These are phyloP conservation scores for Phaffia australis DNA, from an alignment of 768 basidiomycete genomes.

Conservation along the genomic window DNA sequence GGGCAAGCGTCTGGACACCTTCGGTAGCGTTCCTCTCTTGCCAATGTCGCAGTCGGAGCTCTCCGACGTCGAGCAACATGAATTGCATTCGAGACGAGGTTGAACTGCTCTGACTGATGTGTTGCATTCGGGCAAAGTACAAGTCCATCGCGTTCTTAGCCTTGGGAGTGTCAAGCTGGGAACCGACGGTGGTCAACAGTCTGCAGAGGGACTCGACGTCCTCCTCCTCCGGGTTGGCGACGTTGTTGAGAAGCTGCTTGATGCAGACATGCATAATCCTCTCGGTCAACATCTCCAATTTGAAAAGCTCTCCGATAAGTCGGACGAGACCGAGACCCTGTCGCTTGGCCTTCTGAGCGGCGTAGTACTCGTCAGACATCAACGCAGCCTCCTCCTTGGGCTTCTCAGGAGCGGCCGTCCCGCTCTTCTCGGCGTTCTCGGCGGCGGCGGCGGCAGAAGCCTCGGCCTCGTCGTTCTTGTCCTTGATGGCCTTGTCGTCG, in stretches of 20 bases:
- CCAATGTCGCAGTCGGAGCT: constrained; percentile 78
- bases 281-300: constrained; percentile 95
- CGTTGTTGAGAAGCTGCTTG: constrained; percentile 85
- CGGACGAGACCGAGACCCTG: constrained; percentile 93
- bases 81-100: constrained; percentile 82
- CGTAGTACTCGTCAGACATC: constrained; percentile 92
- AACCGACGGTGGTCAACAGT: constrained; percentile 78
- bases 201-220: constrained; percentile 95
- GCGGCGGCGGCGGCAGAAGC: constrained; percentile 37
- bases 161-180: constrained; percentile 66
- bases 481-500: constrained; percentile 71
- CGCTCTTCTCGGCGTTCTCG: constrained; percentile 44
- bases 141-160: constrained; percentile 69
- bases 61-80: constrained; percentile 91
- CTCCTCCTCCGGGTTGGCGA: constrained; percentile 92
- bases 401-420: constrained; percentile 36
- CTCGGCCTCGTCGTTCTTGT: constrained; percentile 39
- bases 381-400: constrained; percentile 56
- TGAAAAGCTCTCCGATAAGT: constrained; percentile 97
- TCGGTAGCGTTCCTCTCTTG: constrained; percentile 56
- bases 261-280: constrained; percentile 98
- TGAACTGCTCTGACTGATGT: constrained; percentile 60
- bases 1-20: constrained; percentile 76
- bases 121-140: constrained; percentile 83
- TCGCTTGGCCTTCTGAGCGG: constrained; percentile 91